phyloP scores from a whole-genome alignment of 164 flowering plant species.

The Chloranthus sessilifolius region DNA sequence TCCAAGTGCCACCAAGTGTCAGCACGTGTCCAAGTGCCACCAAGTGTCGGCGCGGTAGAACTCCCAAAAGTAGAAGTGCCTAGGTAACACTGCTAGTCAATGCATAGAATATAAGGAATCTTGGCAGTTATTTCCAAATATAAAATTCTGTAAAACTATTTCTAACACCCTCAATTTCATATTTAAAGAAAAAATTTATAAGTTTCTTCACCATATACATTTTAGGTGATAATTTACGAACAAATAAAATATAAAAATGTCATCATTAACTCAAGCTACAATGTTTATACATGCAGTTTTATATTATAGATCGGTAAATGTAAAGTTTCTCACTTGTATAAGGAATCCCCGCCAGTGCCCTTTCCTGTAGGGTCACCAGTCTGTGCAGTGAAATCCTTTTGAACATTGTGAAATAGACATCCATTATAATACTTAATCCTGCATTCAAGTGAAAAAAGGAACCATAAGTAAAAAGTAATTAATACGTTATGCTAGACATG shows the following conservation, averaged over 20 bases:
- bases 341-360: conserved; percentile 81
- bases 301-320: no score
- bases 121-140: no score
- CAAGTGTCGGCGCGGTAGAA: no score
- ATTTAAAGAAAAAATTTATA: background rate
- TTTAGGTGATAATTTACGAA: background rate
- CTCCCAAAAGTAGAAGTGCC: no score
- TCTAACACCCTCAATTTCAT: background rate
- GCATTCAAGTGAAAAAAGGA: conserved; percentile 9
- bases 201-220: background rate
- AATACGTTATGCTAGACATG: no score
- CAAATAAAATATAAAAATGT: background rate
- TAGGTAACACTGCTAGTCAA: no score
- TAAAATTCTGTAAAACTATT: background rate
- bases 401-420: conserved; percentile 81
- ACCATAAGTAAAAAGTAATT: no score
- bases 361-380: conserved; percentile 95
- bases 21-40: no score
- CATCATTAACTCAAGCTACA: no score
- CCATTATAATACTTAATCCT: conserved; percentile 97
- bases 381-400: conserved; percentile 91
- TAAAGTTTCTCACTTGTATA: conserved; percentile 65
- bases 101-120: no score
- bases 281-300: no score
- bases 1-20: no score